Base-by-base conservation (phyloP, 495 filamentous ascomycete species). In the Daldinia grandis region DNA sequence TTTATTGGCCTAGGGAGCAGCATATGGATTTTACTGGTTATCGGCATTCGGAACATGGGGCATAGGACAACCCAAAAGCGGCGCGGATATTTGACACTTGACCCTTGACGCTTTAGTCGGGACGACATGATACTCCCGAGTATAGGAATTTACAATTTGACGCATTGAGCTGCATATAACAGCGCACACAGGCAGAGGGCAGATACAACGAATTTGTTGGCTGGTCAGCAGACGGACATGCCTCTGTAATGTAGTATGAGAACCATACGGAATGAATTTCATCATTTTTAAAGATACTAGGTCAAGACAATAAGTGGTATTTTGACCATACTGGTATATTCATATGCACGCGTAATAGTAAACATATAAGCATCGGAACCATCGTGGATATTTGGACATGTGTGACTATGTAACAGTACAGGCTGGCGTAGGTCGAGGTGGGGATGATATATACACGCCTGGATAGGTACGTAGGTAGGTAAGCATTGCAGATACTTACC, bases 1-100 rank as follows among this genome's bases (percentile, higher is more conserved):
- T 64, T 30, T 28, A 33, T 35, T 56, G 53, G 66, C 21, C 49
- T 24, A 24, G 58, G 51, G 58, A 25, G 62, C 53, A 63, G 53
- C 68, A 71, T 62, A 71, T 62, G 60, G 49, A 53, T 49, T 47
- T 57, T 57, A 58, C 21, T 47, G 42, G 42, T 47, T n/a, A 60
- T 10, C 10, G 66, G 66, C 37, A 69, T 56, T 42, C 21, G 58
- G 63, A 53, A 72, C 55, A 49, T 62, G 35, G 54, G 58, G 42
- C 25, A 71, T 66, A 30, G 53, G 68, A 42, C 15, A 28, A 38
- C 42, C 28, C 61, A 56, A 50, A 69, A 69, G 37, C 31, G 57
- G 56, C 37, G 58, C 31, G 55, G 56, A 67, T 40, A 47, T 67
- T 55, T 57, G 65, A 42, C 30, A 57, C 59, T 27, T 37, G 27